These are phyloP conservation scores for Coemansia brasiliensis DNA, from an alignment of 192 early-diverging fungal genomes.

Conservation along the genomic window DNA sequence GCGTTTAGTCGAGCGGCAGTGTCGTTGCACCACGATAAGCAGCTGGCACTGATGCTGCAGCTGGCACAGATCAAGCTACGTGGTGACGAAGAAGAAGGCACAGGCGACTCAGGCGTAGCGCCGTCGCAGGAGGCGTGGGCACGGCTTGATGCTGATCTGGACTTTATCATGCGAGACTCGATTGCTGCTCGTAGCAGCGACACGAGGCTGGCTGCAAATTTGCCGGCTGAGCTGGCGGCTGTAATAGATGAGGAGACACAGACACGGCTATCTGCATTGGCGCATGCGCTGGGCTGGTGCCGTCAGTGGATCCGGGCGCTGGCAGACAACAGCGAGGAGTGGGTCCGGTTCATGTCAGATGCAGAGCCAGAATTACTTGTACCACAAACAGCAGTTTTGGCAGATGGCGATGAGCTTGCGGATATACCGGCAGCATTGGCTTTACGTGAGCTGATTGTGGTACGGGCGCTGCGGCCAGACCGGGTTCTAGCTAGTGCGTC, in stretches of 20 bases:
- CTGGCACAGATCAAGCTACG: constrained; percentile 85
- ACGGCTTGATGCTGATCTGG: constrained; percentile 40
- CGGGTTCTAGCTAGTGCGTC: constrained; percentile 73
- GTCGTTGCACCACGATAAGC: constrained; percentile 89
- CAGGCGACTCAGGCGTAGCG: background rate
- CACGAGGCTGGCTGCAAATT: background rate
- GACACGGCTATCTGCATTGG: constrained; percentile 15
- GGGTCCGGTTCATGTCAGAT: constrained; percentile 21
- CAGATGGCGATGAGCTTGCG: constrained; percentile 12
- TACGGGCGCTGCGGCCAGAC: constrained; percentile 88
- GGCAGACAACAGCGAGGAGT: constrained; percentile 1
- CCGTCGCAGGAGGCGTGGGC: constrained; percentile 43
- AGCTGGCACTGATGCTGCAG: constrained; percentile 84
- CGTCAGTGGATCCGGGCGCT: constrained; percentile 29
- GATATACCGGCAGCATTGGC: constrained; percentile 48
- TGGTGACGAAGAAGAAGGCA: constrained; percentile 44
- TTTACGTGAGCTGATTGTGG: constrained; percentile 76
- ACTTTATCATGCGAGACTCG: constrained; percentile 41
- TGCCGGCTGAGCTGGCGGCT: constrained; percentile 20
- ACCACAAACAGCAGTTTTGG: constrained; percentile 20
- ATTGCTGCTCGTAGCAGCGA: background rate
- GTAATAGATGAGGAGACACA: constrained; percentile 29
- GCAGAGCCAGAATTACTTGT: constrained; percentile 30
- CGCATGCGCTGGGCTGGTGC: constrained; percentile 39
- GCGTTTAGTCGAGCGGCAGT: constrained; percentile 77